Evolutionary conservation across 1,284 basidiomycete species (phyloP).

Genomic region (Moesziomyces sp.): DNA sequence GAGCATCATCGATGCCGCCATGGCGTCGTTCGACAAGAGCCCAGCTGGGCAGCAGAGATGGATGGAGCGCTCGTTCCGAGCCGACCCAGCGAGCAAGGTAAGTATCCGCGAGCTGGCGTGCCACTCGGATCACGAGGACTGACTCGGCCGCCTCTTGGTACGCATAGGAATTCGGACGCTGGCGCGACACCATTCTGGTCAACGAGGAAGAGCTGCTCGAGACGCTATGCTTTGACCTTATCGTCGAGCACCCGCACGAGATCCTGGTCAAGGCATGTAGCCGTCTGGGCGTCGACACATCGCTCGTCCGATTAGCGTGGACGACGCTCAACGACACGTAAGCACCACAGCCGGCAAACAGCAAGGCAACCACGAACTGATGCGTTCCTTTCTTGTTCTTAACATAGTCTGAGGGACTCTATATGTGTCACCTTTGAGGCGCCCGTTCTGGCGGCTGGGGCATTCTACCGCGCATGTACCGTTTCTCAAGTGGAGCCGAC

Average conservation of each 20-base stretch:
- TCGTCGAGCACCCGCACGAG: slow-evolving; percentile 81
- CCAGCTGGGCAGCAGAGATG: slow-evolving; percentile 67
- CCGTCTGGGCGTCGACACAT: slow-evolving; percentile 42
- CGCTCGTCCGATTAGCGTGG: slow-evolving; percentile 54
- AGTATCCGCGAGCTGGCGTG: neutral
- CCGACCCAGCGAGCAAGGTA: slow-evolving; percentile 43
- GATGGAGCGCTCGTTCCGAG: slow-evolving; percentile 51
- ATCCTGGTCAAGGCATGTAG: slow-evolving; percentile 56
- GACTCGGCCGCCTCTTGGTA: too few relatives aligned
- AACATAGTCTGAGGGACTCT: slow-evolving; percentile 46
- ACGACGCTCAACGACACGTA: slow-evolving; percentile 55
- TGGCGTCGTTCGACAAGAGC: slow-evolving; percentile 75
- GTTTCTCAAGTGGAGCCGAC: slow-evolving; percentile 32
- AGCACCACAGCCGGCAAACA: slow-evolving; percentile 1
- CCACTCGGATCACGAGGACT: neutral
- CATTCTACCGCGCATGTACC: slow-evolving; percentile 58
- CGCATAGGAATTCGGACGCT: slow-evolving; percentile 70
- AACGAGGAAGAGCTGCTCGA: slow-evolving; percentile 87
- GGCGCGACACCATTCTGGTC: slow-evolving; percentile 77
- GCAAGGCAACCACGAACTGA: slow-evolving; percentile 2
- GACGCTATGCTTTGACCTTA: slow-evolving; percentile 89
- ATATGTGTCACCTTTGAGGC: slow-evolving; percentile 60
- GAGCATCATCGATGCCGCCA: slow-evolving; percentile 81
- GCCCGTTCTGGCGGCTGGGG: slow-evolving; percentile 61
- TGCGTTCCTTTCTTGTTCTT: neutral